Percentiles rank a stretch among this genome's conserved stretches.
Conservation (phyloP, 495 filamentous ascomycete species). For the Penicillium verhagenii region DNA sequence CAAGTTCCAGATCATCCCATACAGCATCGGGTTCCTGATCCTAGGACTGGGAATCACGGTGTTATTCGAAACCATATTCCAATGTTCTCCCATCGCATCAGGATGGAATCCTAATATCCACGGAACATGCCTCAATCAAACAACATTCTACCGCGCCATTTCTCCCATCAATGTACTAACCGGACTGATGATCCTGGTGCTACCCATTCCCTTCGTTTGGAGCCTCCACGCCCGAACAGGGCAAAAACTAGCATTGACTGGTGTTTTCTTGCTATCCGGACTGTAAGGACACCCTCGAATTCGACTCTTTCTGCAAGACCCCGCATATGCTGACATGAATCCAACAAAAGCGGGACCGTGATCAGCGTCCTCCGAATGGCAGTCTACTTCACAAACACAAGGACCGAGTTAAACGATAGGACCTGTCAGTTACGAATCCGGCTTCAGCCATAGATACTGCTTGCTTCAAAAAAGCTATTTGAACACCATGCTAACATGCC, state of each 20-base stretch:
- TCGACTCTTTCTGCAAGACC: not conserved
- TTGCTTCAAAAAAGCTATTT: not conserved
- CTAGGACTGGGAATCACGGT: constrained; percentile 23
- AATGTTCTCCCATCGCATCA: constrained; percentile 33
- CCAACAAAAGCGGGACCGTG: constrained; percentile 12
- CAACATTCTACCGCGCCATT: constrained; percentile 28
- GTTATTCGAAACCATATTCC: constrained; percentile 30
- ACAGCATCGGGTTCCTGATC: constrained; percentile 30
- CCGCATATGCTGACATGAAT: not conserved
- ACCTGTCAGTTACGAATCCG: constrained; percentile 16
- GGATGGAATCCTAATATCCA: constrained; percentile 23
- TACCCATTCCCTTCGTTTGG: constrained; percentile 48
- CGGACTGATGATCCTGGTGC: constrained; percentile 37
- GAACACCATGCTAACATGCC: not conserved
- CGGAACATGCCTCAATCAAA: constrained; percentile 31
- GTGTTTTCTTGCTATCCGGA: constrained; percentile 27
- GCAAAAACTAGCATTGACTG: constrained; percentile 28
- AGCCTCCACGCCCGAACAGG: constrained; percentile 15
- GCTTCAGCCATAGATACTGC: no score
- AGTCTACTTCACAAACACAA: constrained; percentile 11
- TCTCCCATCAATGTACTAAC: constrained; percentile 32
- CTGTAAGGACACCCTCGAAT: constrained; percentile 18
- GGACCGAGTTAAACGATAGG: constrained; percentile 8
- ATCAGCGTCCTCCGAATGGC: constrained; percentile 24
- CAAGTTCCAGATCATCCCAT: constrained; percentile 26